Conservation (phyloP, 2,329 filamentous ascomycete species). For the Colletotrichum shisoi region DNA sequence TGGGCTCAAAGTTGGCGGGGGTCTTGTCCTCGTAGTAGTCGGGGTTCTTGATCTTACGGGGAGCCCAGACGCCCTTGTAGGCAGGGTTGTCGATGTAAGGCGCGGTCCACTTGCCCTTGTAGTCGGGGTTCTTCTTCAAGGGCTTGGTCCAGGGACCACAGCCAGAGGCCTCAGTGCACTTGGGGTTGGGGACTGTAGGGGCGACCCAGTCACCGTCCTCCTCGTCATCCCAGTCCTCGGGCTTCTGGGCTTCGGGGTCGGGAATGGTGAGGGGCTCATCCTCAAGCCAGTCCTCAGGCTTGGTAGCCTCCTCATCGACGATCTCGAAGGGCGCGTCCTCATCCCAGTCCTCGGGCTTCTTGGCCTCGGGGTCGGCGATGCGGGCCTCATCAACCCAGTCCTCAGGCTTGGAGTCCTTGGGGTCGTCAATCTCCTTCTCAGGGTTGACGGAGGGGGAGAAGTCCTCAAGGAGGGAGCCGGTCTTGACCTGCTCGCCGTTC, state of each 20-base stretch:
- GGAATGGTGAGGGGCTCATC: constrained; percentile 82
- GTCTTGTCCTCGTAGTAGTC: constrained; percentile 97
- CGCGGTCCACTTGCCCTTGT: constrained; percentile 99
- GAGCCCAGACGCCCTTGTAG: constrained; percentile 96
- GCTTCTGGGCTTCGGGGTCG: constrained; percentile 96
- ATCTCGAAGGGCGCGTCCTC: constrained; percentile 98
- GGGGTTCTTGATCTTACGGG: constrained; percentile 96
- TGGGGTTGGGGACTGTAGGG: constrained; percentile 91
- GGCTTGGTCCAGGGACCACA: constrained; percentile 93
- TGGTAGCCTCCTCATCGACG: constrained; percentile 88
- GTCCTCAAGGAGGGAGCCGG: constrained; percentile 91
- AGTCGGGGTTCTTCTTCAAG: constrained; percentile 91
- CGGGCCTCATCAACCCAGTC: constrained; percentile 95
- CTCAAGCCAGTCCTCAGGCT: constrained; percentile 96
- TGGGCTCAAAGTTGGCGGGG: constrained; percentile 95
- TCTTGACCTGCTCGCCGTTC: constrained; percentile 87
- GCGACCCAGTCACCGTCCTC: constrained; percentile 98
- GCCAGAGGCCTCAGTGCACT: constrained; percentile 91
- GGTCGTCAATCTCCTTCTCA: constrained; percentile 90
- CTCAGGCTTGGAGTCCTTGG: constrained; percentile 90
- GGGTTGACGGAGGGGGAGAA: constrained; percentile 96
- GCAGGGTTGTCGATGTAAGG: constrained; percentile 94
- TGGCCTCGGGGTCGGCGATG: constrained; percentile 90
- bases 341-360: constrained; percentile 98
- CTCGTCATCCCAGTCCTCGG: constrained; percentile 99